Conservation (phyloP, 148 eudicot genomes). For the Euryodendron excelsum region DNA sequence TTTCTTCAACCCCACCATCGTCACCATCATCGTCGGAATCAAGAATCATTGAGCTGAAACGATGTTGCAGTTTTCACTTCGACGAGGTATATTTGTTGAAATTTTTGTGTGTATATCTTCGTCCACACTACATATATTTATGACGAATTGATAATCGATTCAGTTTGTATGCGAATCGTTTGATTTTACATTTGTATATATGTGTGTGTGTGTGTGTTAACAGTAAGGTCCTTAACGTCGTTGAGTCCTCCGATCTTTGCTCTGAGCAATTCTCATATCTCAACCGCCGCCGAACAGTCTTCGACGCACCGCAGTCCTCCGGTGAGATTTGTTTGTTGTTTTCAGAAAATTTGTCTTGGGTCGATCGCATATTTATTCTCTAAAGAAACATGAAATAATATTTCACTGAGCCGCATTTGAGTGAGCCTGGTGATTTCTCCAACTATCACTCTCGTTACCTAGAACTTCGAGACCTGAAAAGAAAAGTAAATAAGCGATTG, state of each 20-base stretch:
- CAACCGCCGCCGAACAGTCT: slow-evolving; percentile 61
- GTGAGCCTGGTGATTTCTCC: neutral
- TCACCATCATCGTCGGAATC: too few species aligned
- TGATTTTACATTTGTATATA: neutral
- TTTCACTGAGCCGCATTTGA: neutral
- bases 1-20: too few species aligned
- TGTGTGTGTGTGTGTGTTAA: slow-evolving; percentile 11
- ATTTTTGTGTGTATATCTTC: neutral
- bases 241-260: slow-evolving; percentile 55
- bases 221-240: slow-evolving; percentile 46
- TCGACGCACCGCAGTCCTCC: slow-evolving; percentile 43
- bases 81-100: slow-evolving; percentile 48
- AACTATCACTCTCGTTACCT: neutral
- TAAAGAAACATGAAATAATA: neutral
- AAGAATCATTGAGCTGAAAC: neutral
- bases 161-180: neutral
- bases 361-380: neutral
- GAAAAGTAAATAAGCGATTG: neutral
- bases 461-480: neutral
- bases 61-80: slow-evolving; percentile 64
- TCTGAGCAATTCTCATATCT: slow-evolving; percentile 29
- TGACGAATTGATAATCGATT: neutral
- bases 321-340: slow-evolving; percentile 37
- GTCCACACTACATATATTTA: neutral
- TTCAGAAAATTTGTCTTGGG: neutral